A percentile compares a stretch with the other conserved stretches of the same genome.
phyloP scores from a whole-genome alignment of 2,329 filamentous ascomycete species.

The Ceratocystis ficicola region DNA sequence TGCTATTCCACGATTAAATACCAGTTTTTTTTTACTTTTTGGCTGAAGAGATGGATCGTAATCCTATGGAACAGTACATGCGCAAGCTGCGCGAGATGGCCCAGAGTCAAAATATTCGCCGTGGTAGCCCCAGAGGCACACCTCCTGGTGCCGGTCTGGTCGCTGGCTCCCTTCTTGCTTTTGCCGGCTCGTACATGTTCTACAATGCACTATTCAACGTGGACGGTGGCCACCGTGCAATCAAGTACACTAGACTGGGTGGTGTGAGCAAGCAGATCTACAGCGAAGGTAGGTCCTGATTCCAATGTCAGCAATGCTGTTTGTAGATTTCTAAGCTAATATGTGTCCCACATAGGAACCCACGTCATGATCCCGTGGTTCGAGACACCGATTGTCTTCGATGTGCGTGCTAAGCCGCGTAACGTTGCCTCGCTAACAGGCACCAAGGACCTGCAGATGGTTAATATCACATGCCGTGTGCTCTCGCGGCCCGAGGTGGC shows the following conservation, averaged over 20 bases:
- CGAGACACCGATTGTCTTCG: conserved; percentile 91
- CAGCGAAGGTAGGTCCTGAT: conserved; percentile 56
- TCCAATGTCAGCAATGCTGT: background rate
- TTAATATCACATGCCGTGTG: conserved; percentile 99
- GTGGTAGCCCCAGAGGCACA: conserved; percentile 34
- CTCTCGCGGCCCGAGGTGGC: conserved; percentile 80
- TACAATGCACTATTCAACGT: conserved; percentile 63
- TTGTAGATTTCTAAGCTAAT: conserved; percentile 21
- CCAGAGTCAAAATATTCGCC: conserved; percentile 32
- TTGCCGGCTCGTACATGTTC: conserved; percentile 38
- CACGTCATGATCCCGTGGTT: conserved; percentile 94
- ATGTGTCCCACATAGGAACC: conserved; percentile 49
- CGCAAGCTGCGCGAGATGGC: conserved; percentile 40
- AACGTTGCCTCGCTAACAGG: conserved; percentile 95
- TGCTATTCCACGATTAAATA: background rate
- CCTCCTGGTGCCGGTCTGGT: conserved; percentile 31
- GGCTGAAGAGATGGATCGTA: conserved; percentile 25
- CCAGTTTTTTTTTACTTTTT: background rate
- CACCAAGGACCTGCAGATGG: conserved; percentile 99
- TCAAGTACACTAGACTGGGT: conserved; percentile 89
- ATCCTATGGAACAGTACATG: conserved; percentile 40
- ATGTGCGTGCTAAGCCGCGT: conserved; percentile 93
- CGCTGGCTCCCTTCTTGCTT: conserved; percentile 36
- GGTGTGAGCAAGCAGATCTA: conserved; percentile 97
- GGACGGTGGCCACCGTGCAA: conserved; percentile 95